Base-by-base conservation (phyloP, 768 basidiomycete genomes). In the Rhodotorula paludigena region DNA sequence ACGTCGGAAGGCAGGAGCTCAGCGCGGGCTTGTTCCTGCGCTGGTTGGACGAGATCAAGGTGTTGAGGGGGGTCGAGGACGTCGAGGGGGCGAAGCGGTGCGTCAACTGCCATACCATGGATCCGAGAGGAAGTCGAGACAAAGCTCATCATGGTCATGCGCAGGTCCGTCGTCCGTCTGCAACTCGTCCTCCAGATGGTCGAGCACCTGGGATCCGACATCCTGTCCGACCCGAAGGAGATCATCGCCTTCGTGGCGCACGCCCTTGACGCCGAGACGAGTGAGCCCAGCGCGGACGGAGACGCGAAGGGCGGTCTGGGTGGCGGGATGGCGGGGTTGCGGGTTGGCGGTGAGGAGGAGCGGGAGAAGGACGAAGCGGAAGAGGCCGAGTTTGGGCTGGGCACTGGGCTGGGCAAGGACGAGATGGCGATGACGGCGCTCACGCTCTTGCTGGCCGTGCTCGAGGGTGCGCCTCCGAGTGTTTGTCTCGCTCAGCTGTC, bases 381-480 rank as follows among this genome's bases (percentile, higher is more conserved):
- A 15, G 77, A 77, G n/a, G 67, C 73, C 30, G 78, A 77, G 28
- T 81, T 81, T 21, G 85, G 85, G n/a, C 78, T 75, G 10, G 86
- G 86, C 60, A 85, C 68, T 85, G 87, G 70, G 82, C 83, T 63
- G 82, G 75, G 80, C 25, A 81, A 58, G 38, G 75, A 81, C 39
- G 87, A 88, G 62, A 84, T 94, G 81, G 80, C 83, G 1, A 84
- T 85, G 66, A 94, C 91, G 0, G 85, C 90, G 1, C 77, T 96
- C 30, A 89, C 87, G 65, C 78, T 96, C 0, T 79, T 98, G 33
- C 82, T 98, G 7, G 86, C 92, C 1, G 83, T 90, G 42, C 82
- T 97, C 36, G 92, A 94, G 85, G 89, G 93, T 91, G 68, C 66
- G 78, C n/a, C n/a, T n/a, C n/a, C n/a, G n/a, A n/a, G n/a, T n/a